Evolutionary conservation across 2,329 filamentous ascomycete species (phyloP), one percentile per base, ranked within the genome.

Genomic region (Nothophoma quercina): DNA sequence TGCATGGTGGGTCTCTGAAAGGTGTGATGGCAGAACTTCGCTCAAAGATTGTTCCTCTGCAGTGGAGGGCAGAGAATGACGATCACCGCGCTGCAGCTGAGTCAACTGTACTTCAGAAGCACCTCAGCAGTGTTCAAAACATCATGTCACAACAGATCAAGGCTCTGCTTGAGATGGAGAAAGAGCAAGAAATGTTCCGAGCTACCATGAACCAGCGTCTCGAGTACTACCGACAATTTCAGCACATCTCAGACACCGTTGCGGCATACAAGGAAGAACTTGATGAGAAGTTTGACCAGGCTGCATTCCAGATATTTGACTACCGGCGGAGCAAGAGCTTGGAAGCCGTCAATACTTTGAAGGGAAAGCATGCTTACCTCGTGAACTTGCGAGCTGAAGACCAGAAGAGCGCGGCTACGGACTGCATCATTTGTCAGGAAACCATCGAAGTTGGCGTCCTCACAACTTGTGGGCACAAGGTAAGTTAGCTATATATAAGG

Each of bases 181-280:
- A 84, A 53, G 93, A 97, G 70, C 77, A 91, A 5, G 88, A 93
- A 38, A 77, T 86, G 22, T 95, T 96, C 70, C 88, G 86, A 22
- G 80, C 81, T 13, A 85, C 88, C 0, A 93, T 96, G 85, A 98
- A 98, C 65, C 81, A 86, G 29, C 87, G 95, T 12, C 77, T 97
- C 0, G 91, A 95, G 51, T 98, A 92, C 69, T 98, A 98, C 69
- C 86, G 88, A 5, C 92, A 97, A 67, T 81, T 98, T 9, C 95
- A 98, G 69, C 84, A 85, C 21, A 86, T 98, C n/a, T 97, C 93
- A 0, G 93, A 98, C 68, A 90, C 86, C 15, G 91, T 98, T 0
- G 83, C 85, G 5, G 87, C 89, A 1, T 90, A 89, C 49, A 87
- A 91, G 50, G 87, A 88, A 9, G 79, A 80, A 42, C 76, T 83